A percentile compares a stretch with the other conserved stretches of the same genome.
Evolutionary conservation across 202 grass and related monocot species (phyloP).

Genomic region (Dendrocalamus latiflorus): DNA sequence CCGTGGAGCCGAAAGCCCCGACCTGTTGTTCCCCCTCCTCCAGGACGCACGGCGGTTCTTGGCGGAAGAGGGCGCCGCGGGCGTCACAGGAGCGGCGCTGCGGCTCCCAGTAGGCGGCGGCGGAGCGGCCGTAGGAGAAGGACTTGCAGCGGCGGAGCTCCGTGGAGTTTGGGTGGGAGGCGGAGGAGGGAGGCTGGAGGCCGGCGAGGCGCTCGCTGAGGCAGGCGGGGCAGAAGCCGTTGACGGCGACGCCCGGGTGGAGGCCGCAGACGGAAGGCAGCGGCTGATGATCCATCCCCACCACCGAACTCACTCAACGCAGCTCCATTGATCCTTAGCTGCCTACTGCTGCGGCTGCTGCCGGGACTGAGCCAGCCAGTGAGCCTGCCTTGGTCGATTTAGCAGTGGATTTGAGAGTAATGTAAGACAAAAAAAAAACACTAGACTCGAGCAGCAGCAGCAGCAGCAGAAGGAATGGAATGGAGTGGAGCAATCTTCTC

Average conservation of each 20-base stretch:
- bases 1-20: neutral
- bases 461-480: too few relatives aligned
- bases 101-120: conserved; percentile 25
- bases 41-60: neutral
- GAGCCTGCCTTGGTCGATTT: neutral
- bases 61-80: conserved; percentile 42
- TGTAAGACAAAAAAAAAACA: neutral
- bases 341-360: too few relatives aligned
- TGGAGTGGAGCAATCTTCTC: too few relatives aligned
- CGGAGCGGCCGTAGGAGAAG: conserved; percentile 55
- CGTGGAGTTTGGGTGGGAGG: neutral
- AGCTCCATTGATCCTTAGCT: neutral
- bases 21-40: conserved; percentile 12
- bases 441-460: neutral
- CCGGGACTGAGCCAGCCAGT: neutral
- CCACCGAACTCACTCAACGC: neutral
- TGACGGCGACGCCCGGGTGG: conserved; percentile 67
- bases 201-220: conserved; percentile 67
- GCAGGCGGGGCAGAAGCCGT: conserved; percentile 59
- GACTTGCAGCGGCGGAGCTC: conserved; percentile 95
- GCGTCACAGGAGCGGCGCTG: conserved; percentile 69
- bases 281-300: conserved; percentile 18
- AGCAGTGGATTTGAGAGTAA: neutral
- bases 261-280: conserved; percentile 33
- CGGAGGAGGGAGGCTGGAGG: conserved; percentile 45